Evolutionary conservation across 192 early-diverging fungal species (phyloP).

Genomic region (Gigaspora rosea): DNA sequence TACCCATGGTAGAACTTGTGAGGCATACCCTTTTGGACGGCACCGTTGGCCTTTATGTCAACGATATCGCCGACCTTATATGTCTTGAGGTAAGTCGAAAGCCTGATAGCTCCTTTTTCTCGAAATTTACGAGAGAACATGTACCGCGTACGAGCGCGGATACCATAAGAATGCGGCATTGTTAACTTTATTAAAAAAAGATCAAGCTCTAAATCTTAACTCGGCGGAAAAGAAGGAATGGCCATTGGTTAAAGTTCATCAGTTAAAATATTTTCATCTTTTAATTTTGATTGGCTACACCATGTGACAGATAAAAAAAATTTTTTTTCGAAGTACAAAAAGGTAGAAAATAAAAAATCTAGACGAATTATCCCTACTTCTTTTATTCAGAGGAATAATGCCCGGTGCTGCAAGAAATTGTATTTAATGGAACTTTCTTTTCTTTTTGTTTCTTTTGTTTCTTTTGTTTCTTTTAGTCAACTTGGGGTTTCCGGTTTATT

Average conservation of each 20-base stretch:
- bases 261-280: not conserved
- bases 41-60: constrained; percentile 99
- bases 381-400: not conserved
- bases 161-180: constrained; percentile 88
- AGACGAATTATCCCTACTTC: too few relatives aligned
- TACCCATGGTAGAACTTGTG: constrained; percentile 99
- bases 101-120: constrained; percentile 86
- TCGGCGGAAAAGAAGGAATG: not conserved
- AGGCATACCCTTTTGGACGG: constrained; percentile 99
- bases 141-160: constrained; percentile 97
- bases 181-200: constrained; percentile 20
- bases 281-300: not conserved
- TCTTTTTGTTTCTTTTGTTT: not conserved
- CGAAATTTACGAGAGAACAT: constrained; percentile 98
- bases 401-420: constrained; percentile 20
- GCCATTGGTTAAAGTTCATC: too few relatives aligned
- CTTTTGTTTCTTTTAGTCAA: not conserved
- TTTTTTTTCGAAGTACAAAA: not conserved
- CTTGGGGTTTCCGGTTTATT: not conserved
- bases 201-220: too few relatives aligned
- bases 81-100: constrained; percentile 97
- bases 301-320: constrained; percentile 1
- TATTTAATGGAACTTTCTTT: constrained; percentile 16
- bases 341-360: not conserved
- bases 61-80: constrained; percentile 99